Base-by-base conservation (phyloP, 768 basidiomycete genomes). In the Leccinellum albellum region DNA sequence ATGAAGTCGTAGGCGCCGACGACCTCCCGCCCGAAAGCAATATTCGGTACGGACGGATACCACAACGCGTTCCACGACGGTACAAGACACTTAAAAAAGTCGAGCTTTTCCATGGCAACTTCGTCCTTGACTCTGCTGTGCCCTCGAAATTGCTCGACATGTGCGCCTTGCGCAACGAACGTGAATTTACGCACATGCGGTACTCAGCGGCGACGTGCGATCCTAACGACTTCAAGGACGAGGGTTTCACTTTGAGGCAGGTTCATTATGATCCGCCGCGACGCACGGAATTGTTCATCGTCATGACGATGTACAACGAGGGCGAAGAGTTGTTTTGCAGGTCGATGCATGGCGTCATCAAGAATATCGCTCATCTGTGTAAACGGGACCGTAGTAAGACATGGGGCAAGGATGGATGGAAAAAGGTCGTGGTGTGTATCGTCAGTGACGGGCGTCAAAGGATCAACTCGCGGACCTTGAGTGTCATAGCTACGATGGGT, bases 241-340 rank as follows among this genome's bases (percentile, higher is more conserved):
- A 82, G 12, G 85, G 89, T 1, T 98, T 96, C 74, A 91, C 92
- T 0, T 79, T 98, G 7, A 84, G 96, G 3, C 95, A 96, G 70
- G 80, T 84, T n/a, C 84, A 91, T 64, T 95, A 96, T 71, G 91
- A 95, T 64, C 94, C 94, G 0, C 89, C 91, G 0, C 79, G 95
- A 20, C 80, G 89, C 32, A 97, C 95, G 32, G 96, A 98, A 72
- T 77, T 98, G 15, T 96, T 97, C 75, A 95, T 98, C 63, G 95
- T 97, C 44, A 89, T 98, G 84, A 98, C 95, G 14, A 97, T 98
- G 94, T 97, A 96, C 71, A 96, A 97, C 66, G 94, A 94, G 66
- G 85, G 91, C 64, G 94, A 96, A 70, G 83, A 87, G 65, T 78
- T 98, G 6, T 98, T 98, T 74, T 87, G 87, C 64, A 75, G 94